Evolutionary conservation across 371 early-diverging fungal species (phyloP), one percentile per base, ranked within the genome.

Genomic region (Zancudomyces culisetae): DNA sequence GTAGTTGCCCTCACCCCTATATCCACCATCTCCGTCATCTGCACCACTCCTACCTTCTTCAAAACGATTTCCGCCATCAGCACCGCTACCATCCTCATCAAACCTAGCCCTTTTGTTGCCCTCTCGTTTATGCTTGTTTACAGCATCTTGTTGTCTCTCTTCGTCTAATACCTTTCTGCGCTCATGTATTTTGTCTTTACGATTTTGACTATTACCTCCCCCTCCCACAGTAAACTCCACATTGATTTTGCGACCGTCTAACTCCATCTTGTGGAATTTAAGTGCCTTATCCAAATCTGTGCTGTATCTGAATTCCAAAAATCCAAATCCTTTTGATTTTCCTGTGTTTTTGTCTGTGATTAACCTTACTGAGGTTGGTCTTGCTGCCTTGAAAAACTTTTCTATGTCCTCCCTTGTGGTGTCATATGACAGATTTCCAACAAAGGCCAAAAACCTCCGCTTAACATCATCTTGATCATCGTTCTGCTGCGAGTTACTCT

Each of bases 171-270:
- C 68, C 26, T 79, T 75, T 41, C 81, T 77, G 55, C 79, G 80
- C 1, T 63, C 59, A 48, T 75, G 71, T 40, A 85, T 60, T 57
- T 81, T 82, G 22, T 79, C 63, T 52, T 68, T 74, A 43, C 83
- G 71, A 18, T 62, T 59, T 27, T 74, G 73, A 59, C 77, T 78
- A 54, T 71, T 77, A 42, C 85, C 85, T 45, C 85, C 85, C 42
- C 81, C 82, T 49, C 85, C 85, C 27, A 78, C 84, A n/a, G 85
- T 83, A 55, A 85, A 55, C 57, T 83, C 84, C 26, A 85, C 81
- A 57, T 80, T 83, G 53, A 85, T 80, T 43, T 77, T 75, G 60
- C 79, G 67, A 49, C 70, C 68, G 21, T 77, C 77, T 59, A 85
- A 73, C 27, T 68, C 59, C 19, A 75, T 70, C 55, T 79, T 77